These are phyloP conservation scores for Kluyveromyces marxianus DNA, from an alignment of 1,139 yeast genomes.

Conservation along the genomic window DNA sequence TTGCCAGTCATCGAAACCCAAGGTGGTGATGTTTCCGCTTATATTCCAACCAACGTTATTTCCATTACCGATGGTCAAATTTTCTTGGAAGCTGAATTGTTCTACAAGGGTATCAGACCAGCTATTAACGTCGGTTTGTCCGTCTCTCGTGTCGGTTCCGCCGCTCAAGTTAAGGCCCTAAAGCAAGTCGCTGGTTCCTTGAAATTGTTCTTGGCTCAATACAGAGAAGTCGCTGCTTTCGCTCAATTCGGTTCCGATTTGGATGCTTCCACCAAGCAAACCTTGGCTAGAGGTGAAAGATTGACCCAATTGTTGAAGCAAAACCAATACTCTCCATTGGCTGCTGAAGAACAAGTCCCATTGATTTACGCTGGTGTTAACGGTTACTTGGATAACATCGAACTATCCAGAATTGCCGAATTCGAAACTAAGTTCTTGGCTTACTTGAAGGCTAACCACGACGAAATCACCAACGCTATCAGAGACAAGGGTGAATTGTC, in stretches of 20 bases:
- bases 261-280: slow-evolving; percentile 99
- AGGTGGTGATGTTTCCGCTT: slow-evolving; percentile 99
- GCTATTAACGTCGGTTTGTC: slow-evolving; percentile 99
- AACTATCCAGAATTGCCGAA: slow-evolving; percentile 80
- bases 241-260: slow-evolving; percentile 99
- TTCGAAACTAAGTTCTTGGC: slow-evolving; percentile 91
- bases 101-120: slow-evolving; percentile 99
- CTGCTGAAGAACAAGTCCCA: slow-evolving; percentile 99
- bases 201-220: slow-evolving; percentile 99
- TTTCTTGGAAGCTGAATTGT: slow-evolving; percentile 98
- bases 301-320: slow-evolving; percentile 98
- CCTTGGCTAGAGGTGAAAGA: slow-evolving; percentile 99
- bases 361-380: slow-evolving; percentile 98
- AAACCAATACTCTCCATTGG: slow-evolving; percentile 92
- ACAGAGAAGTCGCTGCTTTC: slow-evolving; percentile 99
- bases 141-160: slow-evolving; percentile 99
- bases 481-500: slow-evolving; percentile 86
- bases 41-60: slow-evolving; percentile 95
- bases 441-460: slow-evolving; percentile 83
- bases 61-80: slow-evolving; percentile 97
- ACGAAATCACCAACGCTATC: slow-evolving; percentile 76
- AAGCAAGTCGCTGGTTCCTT: slow-evolving; percentile 99
- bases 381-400: slow-evolving; percentile 91
- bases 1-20: slow-evolving; percentile 96
- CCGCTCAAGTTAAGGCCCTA: slow-evolving; percentile 99